A percentile compares a stretch with the other conserved stretches of the same genome.
Evolutionary conservation across 768 basidiomycete species (phyloP).

Genomic region (Podaxis sp.): DNA sequence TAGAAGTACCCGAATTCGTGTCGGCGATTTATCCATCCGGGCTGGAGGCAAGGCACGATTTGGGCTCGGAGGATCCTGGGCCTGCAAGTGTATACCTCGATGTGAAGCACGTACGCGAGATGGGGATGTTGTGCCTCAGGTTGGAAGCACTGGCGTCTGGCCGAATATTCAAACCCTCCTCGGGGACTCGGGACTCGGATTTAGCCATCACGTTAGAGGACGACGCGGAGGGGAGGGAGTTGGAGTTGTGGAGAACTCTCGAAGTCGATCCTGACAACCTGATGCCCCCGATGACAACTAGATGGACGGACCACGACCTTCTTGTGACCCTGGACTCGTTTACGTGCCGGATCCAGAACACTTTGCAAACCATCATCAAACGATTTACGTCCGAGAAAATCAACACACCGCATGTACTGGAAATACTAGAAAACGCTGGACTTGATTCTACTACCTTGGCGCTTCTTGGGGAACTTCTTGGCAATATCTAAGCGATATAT

Average conservation of each 20-base stretch:
- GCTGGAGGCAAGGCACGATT: conserved; percentile 68
- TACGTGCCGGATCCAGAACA: conserved; percentile 75
- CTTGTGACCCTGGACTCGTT: conserved; percentile 76
- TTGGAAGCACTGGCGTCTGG: conserved; percentile 73
- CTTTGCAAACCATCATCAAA: conserved; percentile 40
- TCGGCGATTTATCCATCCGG: conserved; percentile 81
- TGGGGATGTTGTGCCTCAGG: conserved; percentile 74
- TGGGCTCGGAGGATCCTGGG: conserved; percentile 39
- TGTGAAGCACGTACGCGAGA: conserved; percentile 70
- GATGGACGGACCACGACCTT: conserved; percentile 71
- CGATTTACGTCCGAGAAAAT: conserved; percentile 24
- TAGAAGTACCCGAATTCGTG: conserved; percentile 87
- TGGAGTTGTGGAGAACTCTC: conserved; percentile 31
- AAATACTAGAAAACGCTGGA: conserved; percentile 34
- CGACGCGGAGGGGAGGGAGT: conserved; percentile 21
- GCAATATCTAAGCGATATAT: conserved; percentile 17
- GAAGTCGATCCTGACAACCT: conserved; percentile 63
- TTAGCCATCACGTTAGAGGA: conserved; percentile 32
- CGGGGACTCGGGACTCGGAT: conserved; percentile 38
- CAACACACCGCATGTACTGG: conserved; percentile 32
- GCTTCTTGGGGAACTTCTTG: conserved; percentile 29
- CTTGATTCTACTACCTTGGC: conserved; percentile 51
- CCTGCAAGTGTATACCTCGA: conserved; percentile 61
- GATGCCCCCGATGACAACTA: conserved; percentile 67
- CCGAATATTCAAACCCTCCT: conserved; percentile 53